Base-by-base conservation (phyloP, 2,329 filamentous ascomycete genomes). In the Neophaeococcomyces aloes region DNA sequence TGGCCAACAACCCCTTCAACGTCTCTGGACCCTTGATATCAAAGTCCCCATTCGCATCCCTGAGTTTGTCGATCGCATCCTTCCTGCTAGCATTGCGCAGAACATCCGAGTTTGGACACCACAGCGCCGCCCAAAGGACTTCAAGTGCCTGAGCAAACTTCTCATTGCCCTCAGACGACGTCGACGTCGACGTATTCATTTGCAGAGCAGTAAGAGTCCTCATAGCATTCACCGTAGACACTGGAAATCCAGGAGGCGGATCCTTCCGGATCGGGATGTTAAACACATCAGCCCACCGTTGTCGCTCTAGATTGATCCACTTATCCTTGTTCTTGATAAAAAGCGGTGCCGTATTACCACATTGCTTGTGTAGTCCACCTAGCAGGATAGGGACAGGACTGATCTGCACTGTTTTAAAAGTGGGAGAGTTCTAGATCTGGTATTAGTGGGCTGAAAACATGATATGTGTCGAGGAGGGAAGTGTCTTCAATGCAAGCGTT, bases 341-440 rank as follows among this genome's bases (percentile, higher is more conserved):
- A 19, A 79, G 60, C 1, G 76, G 76, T 1, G 76, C 56, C 2
- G 53, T 67, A 53, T 78, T 79, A 21, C 65, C 66, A 55, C 70
- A 74, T 0, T 61, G 58, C 44, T 78, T 70, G 69, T 80, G 76
- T 41, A 80, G 57, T 0, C 75, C 76, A 3, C 74, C 74, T 0
- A 79, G 65, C 40, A 79, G 69, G 42, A 81, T 72, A 6, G 77
- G 77, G 7, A 76, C 59, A 53, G 75, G 78, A 10, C 62, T 71
- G 32, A 78, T 62, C 6, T 78, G 65, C 56, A 70, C 71, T 53
- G 66, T 59, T 44, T 69, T 64, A 59, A 80, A 79, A 5, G 68
- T 61, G 1, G 72, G 65, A 14, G 72, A 75, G 50, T 75, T 68
- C 75, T 46, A 15, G 18, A 32, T 13, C 18, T 8, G 18, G 38